Evolutionary conservation across 1,284 basidiomycete species (phyloP).

Genomic region (Naganishia albida): DNA sequence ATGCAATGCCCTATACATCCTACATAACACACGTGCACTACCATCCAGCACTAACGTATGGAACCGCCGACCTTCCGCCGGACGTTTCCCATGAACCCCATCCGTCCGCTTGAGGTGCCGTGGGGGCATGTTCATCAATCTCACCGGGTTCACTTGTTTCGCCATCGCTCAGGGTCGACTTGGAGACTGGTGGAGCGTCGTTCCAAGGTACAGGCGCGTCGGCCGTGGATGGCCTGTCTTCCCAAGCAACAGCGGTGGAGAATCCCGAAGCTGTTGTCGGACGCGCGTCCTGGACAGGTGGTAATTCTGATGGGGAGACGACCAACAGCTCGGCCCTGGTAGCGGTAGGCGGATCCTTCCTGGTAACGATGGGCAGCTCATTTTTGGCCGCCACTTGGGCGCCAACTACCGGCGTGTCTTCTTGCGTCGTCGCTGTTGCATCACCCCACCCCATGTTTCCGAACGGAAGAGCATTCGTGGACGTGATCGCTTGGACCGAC

Average conservation of each 20-base stretch:
- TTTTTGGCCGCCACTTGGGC: too few species aligned
- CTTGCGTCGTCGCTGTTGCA: too few species aligned
- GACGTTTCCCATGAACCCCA: slow-evolving; percentile 13
- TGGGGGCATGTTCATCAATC: not conserved
- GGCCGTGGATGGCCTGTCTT: not conserved
- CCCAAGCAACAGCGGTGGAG: not conserved
- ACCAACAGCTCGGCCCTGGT: too few species aligned
- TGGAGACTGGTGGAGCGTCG: not conserved
- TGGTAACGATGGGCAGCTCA: too few species aligned
- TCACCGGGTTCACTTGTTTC: not conserved
- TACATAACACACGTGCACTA: not conserved
- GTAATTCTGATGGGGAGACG: too few species aligned
- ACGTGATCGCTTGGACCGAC: not conserved
- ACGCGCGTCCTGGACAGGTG: too few species aligned
- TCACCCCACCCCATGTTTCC: not conserved
- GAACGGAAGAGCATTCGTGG: not conserved
- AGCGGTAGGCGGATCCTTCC: too few species aligned
- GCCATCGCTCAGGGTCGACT: not conserved
- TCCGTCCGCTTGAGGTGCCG: not conserved
- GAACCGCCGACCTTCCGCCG: not conserved
- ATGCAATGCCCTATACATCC: not conserved
- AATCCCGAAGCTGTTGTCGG: not conserved
- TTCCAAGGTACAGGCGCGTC: not conserved
- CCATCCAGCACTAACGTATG: slow-evolving; percentile 15
- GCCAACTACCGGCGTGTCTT: too few species aligned